Percentiles rank a stretch among this genome's conserved stretches.
Conservation (phyloP, 2,329 filamentous ascomycete genomes). For the Aureobasidium melanogenum region DNA sequence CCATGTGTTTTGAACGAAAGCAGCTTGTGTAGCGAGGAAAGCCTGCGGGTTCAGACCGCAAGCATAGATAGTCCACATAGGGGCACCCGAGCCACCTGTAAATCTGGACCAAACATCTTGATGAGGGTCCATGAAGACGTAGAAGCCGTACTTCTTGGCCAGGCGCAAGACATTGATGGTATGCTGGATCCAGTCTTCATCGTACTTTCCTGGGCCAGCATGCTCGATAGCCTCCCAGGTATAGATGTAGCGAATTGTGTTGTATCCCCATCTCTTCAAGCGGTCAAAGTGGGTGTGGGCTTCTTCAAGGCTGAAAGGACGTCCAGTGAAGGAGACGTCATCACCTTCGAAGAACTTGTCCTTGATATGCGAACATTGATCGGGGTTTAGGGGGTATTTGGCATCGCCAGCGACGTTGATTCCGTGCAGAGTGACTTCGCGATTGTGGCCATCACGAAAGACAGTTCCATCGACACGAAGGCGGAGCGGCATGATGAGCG, state of each 20-base stretch:
- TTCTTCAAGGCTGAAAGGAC: constrained; percentile 76
- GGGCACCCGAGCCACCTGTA: constrained; percentile 87
- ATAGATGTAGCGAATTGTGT: constrained; percentile 92
- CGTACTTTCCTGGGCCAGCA: constrained; percentile 80
- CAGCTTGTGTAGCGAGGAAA: constrained; percentile 80
- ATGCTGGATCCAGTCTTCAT: constrained; percentile 86
- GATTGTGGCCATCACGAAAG: constrained; percentile 72
- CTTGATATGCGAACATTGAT: constrained; percentile 69
- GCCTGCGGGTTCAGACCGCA: constrained; percentile 79
- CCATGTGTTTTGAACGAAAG: constrained; percentile 91
- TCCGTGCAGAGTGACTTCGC: constrained; percentile 80
- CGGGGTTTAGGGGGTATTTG: constrained; percentile 75
- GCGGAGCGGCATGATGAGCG: constrained; percentile 61
- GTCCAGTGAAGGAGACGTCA: constrained; percentile 75
- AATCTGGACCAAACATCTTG: constrained; percentile 98
- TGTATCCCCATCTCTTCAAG: constrained; percentile 84
- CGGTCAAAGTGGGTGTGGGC: constrained; percentile 80
- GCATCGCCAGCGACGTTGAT: constrained; percentile 90
- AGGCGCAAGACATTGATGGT: constrained; percentile 77
- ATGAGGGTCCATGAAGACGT: constrained; percentile 97
- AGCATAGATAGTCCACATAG: constrained; percentile 96
- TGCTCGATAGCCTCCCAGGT: constrained; percentile 99
- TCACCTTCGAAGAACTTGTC: constrained; percentile 89
- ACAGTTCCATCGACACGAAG: constrained; percentile 76
- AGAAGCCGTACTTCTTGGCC: constrained; percentile 86